Evolutionary conservation across 192 early-diverging fungal species (phyloP).

Genomic region (Coemansia sp.): DNA sequence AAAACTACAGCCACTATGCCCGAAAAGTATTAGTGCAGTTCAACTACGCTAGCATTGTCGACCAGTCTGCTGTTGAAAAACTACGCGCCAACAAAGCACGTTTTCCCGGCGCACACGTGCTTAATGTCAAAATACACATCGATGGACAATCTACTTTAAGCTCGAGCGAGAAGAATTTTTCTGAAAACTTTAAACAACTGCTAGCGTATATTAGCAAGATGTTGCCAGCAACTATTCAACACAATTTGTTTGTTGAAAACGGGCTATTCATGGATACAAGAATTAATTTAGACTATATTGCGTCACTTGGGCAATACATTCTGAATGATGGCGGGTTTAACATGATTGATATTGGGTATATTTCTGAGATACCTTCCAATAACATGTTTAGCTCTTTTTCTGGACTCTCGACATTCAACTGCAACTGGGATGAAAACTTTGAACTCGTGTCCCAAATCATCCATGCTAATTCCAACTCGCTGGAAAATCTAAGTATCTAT

Average conservation of each 20-base stretch:
- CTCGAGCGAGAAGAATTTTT: background rate
- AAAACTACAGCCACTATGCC: background rate
- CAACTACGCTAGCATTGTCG: background rate
- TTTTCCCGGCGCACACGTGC: background rate
- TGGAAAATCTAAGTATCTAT: background rate
- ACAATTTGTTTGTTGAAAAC: background rate
- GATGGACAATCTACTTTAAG: background rate
- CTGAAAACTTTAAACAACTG: background rate
- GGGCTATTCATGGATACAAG: background rate
- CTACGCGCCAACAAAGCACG: background rate
- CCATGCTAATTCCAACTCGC: background rate
- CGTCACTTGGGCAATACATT: background rate
- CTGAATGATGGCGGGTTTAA: background rate
- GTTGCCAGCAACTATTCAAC: background rate
- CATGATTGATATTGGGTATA: background rate
- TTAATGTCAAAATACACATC: slow-evolving; percentile 1
- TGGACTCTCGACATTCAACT: background rate
- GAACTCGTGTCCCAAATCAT: background rate
- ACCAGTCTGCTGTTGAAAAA: slow-evolving; percentile 2
- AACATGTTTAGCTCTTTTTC: background rate
- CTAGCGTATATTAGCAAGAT: background rate
- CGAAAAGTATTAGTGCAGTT: background rate
- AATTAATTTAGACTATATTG: background rate
- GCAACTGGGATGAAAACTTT: slow-evolving; percentile 8
- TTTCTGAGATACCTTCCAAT: background rate